Conservation (phyloP, 2,329 filamentous ascomycete species). For the Pestalotiopsis sp. region DNA sequence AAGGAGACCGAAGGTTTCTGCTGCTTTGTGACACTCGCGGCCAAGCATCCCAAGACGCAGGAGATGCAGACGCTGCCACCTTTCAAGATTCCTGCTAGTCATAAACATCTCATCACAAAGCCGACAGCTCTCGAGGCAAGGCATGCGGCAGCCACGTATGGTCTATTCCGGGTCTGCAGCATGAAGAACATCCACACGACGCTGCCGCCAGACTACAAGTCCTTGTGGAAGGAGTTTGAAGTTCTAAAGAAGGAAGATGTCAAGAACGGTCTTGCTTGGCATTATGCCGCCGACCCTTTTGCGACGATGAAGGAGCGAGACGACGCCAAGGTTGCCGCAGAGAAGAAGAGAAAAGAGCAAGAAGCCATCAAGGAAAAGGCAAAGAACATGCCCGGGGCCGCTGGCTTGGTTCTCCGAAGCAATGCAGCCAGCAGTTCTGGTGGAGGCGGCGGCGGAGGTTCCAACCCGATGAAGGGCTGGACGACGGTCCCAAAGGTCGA, state of each 20-base stretch:
- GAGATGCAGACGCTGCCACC: slow-evolving; percentile 76
- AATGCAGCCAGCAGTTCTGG: slow-evolving; percentile 38
- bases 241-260: slow-evolving; percentile 80
- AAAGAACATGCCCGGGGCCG: slow-evolving; percentile 61
- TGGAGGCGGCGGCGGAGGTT: slow-evolving; percentile 29
- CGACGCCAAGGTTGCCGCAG: slow-evolving; percentile 72
- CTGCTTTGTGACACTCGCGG: slow-evolving; percentile 78
- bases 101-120: slow-evolving; percentile 76
- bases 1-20: slow-evolving; percentile 76
- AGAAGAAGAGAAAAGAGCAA: slow-evolving; percentile 78
- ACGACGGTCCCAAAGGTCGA: slow-evolving; percentile 86
- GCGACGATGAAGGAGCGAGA: slow-evolving; percentile 77
- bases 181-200: slow-evolving; percentile 97
- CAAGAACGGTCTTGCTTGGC: slow-evolving; percentile 78
- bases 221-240: slow-evolving; percentile 90
- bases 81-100: slow-evolving; percentile 76
- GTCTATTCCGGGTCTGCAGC: slow-evolving; percentile 86
- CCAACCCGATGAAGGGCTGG: slow-evolving; percentile 73
- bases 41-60: slow-evolving; percentile 79
- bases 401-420: slow-evolving; percentile 57
- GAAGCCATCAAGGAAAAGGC: slow-evolving; percentile 71
- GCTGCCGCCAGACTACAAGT: slow-evolving; percentile 85
- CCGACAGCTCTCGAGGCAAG: slow-evolving; percentile 86
- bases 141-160: slow-evolving; percentile 92
- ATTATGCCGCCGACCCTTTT: slow-evolving; percentile 97